Evolutionary conservation across 139 green algal species (phyloP), one percentile per base, ranked within the genome.

Genomic region (Tetradesmus lagerheimii): DNA sequence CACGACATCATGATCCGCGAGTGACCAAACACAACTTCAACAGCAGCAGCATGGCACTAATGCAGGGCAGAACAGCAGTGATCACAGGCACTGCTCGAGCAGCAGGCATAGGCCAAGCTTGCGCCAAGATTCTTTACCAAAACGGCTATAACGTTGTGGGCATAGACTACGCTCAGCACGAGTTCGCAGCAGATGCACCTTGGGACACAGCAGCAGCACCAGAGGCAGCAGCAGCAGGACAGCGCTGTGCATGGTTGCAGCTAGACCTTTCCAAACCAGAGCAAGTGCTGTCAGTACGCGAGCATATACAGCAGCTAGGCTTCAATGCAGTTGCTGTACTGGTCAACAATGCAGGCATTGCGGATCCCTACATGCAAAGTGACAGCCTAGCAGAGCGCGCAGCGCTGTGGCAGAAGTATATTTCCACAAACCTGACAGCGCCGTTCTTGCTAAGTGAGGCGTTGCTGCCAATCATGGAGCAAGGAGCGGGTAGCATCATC

Each of bases 381-480:
- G 18, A 27, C 16, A 85, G 76, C 41, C 27, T 38, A 6, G 12
- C 25, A 37, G 75, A 76, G n/a, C n/a, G 37, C 78, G 31, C 67
- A 34, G 67, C 43, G 4, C 23, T 50, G 34, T 93, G 86, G 86
- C 38, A 85, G 5, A 34, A 39, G 15, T 93, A 87, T 74, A 93
- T 93, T 27, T 23, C 67, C n/a, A 89, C 67, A 4, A 93, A 93
- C 39, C 74, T 93, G 11, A 88, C 90, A 12, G 93, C 93, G 12
- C 87, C 94, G 2, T 96, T 94, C 47, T 31, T 96, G 8, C 80
- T 96, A 75, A 91, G 83, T 11, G 88, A 94, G 75, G 83, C 62
- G 0, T 79, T 93, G 14, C 45, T 89, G 37, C 94, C 94, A 15
- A 75, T 93, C 83, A 90, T 96, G 89, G 78, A 50, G 4, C 25